Conservation (phyloP, 371 early-diverging fungal genomes). For the Batkoa obscura region DNA sequence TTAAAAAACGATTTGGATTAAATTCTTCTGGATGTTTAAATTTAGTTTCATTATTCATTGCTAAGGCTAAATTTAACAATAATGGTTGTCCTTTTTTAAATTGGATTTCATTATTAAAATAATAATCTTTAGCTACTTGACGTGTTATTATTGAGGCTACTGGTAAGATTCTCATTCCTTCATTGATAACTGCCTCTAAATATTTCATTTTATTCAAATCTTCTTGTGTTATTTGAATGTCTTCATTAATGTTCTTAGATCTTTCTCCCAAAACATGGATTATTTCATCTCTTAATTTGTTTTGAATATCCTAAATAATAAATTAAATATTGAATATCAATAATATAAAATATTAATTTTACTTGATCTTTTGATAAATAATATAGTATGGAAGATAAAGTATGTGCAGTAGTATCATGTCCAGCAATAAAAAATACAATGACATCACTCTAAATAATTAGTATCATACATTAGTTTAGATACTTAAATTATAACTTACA, state of each 20-base stretch:
- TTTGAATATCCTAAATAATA: conserved; percentile 1
- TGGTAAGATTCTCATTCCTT: not conserved
- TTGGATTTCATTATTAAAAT: too few relatives aligned
- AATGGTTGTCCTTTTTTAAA: too few relatives aligned
- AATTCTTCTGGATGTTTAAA: not conserved
- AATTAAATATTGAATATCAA: too few relatives aligned
- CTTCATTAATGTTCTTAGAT: too few relatives aligned
- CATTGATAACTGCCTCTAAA: not conserved
- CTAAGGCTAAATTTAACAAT: too few relatives aligned
- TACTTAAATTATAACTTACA: not conserved
- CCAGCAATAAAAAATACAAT: conserved; percentile 22
- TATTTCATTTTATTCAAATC: not conserved
- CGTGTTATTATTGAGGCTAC: too few relatives aligned
- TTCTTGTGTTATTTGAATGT: too few relatives aligned
- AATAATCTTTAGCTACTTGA: too few relatives aligned
- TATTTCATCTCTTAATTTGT: conserved; percentile 11
- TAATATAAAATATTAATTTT: too few relatives aligned
- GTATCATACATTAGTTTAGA: too few relatives aligned
- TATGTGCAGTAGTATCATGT: conserved; percentile 23
- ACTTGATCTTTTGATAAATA: conserved; percentile 15
- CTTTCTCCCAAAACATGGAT: not conserved
- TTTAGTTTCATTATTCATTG: too few relatives aligned
- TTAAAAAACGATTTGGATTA: not conserved
- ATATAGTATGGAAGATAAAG: conserved; percentile 17
- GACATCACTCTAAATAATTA: conserved; percentile 4